phyloP scores from a whole-genome alignment of 306 rosid species.

The Lagenaria siceraria region DNA sequence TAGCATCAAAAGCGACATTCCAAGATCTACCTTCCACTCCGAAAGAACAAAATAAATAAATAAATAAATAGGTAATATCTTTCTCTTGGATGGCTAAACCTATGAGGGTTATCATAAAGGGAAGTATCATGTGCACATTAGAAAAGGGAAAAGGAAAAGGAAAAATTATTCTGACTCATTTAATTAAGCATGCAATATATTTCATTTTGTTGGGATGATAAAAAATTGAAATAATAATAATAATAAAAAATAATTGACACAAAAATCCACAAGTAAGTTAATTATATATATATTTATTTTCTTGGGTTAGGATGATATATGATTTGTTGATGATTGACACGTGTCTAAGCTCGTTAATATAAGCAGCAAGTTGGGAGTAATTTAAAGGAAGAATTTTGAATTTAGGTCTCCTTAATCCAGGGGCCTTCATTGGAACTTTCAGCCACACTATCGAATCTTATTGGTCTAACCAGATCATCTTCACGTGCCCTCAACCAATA shows the following conservation, averaged over 20 bases:
- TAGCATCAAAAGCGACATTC: not conserved
- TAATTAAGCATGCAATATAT: not conserved
- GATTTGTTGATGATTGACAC: constrained; percentile 12
- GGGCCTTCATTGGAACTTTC: not conserved
- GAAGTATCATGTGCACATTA: not conserved
- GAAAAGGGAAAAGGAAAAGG: not conserved
- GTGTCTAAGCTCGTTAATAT: not conserved
- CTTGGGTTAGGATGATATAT: not conserved
- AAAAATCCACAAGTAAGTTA: not conserved
- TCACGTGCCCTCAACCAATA: constrained; percentile 2
- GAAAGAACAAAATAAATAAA: not conserved
- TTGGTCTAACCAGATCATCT: not conserved
- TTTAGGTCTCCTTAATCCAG: constrained; percentile 2
- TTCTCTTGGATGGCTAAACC: not conserved
- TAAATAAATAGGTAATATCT: too few relatives aligned
- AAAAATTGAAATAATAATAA: not conserved
- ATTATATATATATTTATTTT: not conserved
- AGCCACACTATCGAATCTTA: not conserved
- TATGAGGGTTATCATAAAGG: not conserved
- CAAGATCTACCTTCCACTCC: not conserved
- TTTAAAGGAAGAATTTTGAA: not conserved
- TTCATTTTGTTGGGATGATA: not conserved
- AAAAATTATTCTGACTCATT: not conserved
- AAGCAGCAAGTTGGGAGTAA: not conserved
- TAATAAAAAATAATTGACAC: not conserved